These are phyloP conservation scores for Sphaerulina vaccinii DNA, from an alignment of 2,329 filamentous ascomycete genomes.

Conservation along the genomic window DNA sequence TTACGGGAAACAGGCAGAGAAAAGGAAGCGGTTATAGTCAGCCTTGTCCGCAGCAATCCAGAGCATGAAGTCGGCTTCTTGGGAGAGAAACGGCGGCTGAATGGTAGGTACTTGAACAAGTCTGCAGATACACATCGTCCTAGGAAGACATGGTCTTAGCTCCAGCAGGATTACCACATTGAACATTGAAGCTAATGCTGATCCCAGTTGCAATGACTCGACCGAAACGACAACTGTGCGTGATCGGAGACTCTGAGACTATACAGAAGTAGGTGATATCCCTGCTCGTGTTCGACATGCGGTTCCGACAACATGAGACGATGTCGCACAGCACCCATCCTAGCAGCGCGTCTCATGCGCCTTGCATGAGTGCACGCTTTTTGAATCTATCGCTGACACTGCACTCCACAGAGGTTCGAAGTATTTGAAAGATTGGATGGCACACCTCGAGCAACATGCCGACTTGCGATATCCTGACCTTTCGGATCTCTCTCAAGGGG, in stretches of 20 bases:
- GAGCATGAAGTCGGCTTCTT: slow-evolving; percentile 89
- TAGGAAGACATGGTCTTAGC: no score
- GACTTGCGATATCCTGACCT: slow-evolving; percentile 85
- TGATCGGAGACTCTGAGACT: slow-evolving; percentile 93
- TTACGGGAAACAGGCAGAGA: slow-evolving; percentile 64
- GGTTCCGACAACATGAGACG: background rate
- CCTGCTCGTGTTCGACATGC: background rate
- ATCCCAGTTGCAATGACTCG: slow-evolving; percentile 88
- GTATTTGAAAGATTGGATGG: slow-evolving; percentile 91
- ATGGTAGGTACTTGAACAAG: slow-evolving; percentile 62
- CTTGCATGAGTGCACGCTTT: background rate
- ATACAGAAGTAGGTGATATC: slow-evolving; percentile 73
- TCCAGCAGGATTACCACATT: no score
- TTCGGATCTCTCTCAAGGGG: slow-evolving; percentile 39
- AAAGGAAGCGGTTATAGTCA: slow-evolving; percentile 92
- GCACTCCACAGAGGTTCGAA: slow-evolving; percentile 64
- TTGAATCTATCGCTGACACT: background rate
- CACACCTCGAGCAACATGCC: slow-evolving; percentile 81
- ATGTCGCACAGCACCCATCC: background rate
- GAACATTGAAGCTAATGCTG: slow-evolving; percentile 6
- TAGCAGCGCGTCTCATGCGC: background rate
- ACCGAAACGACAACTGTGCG: slow-evolving; percentile 81
- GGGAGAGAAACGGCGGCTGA: slow-evolving; percentile 84
- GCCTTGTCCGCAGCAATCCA: slow-evolving; percentile 86
- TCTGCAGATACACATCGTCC: no score